Conservation (phyloP, 2,329 filamentous ascomycete species). For the Fusarium guadeloupense region DNA sequence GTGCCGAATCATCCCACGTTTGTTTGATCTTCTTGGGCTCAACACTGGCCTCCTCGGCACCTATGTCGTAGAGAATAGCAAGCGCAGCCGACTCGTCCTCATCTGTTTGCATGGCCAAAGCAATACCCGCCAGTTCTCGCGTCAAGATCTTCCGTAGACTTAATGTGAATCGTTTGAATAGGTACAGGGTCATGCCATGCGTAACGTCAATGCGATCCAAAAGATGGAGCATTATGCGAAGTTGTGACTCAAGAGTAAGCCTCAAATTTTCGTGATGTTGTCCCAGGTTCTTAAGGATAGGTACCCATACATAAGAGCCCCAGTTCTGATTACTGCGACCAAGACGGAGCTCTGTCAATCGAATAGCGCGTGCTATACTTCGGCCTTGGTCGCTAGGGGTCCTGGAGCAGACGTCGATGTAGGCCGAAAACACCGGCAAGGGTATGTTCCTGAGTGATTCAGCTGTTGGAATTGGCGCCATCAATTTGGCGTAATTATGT, state of each 20-base stretch:
- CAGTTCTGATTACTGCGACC: conserved; percentile 38
- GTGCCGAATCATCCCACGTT: background rate
- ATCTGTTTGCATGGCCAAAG: conserved; percentile 22
- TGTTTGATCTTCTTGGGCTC: conserved; percentile 6
- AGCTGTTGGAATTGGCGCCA: conserved; percentile 37
- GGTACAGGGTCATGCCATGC: conserved; percentile 34
- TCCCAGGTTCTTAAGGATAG: conserved; percentile 48
- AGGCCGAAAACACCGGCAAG: conserved; percentile 58
- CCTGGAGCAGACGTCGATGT: conserved; percentile 51
- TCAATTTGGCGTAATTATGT: conserved; percentile 28
- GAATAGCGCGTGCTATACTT: conserved; percentile 47
- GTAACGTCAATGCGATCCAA: conserved; percentile 43
- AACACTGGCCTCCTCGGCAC: conserved; percentile 16
- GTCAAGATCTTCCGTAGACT: conserved; percentile 42
- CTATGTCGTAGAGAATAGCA: conserved; percentile 26
- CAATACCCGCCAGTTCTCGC: conserved; percentile 39
- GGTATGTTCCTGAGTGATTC: conserved; percentile 39
- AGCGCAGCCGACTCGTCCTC: conserved; percentile 20
- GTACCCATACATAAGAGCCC: conserved; percentile 47
- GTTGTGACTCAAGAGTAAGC: conserved; percentile 44
- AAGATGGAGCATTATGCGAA: conserved; percentile 43
- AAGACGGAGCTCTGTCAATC: conserved; percentile 43
- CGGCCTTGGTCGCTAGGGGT: conserved; percentile 33
- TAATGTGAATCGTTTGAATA: conserved; percentile 39
- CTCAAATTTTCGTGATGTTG: conserved; percentile 43